phyloP scores from a whole-genome alignment of 352 stramenopile genomes.

The Phytophthora foliorum region DNA sequence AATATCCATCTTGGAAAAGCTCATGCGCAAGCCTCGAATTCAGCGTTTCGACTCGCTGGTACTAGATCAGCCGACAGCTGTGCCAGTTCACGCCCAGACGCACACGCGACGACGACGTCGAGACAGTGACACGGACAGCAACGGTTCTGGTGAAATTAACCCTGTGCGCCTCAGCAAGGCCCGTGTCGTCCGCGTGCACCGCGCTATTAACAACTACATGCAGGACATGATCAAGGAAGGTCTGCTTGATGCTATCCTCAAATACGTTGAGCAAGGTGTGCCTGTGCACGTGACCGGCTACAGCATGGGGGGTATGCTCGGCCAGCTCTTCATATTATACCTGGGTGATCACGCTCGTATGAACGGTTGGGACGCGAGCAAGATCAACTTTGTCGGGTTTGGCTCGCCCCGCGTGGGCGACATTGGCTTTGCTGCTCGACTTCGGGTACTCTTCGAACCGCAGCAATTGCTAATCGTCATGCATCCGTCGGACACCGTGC shows the following conservation, averaged over 20 bases:
- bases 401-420: slow-evolving; percentile 83
- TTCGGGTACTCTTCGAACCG: slow-evolving; percentile 80
- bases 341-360: slow-evolving; percentile 82
- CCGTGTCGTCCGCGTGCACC: slow-evolving; percentile 75
- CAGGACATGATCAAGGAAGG: slow-evolving; percentile 88
- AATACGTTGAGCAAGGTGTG: slow-evolving; percentile 77
- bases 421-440: slow-evolving; percentile 76
- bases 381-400: slow-evolving; percentile 90
- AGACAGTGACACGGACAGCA: slow-evolving; percentile 70
- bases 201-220: slow-evolving; percentile 85
- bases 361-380: slow-evolving; percentile 74
- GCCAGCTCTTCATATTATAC: slow-evolving; percentile 84
- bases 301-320: slow-evolving; percentile 88
- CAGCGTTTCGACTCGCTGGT: slow-evolving; percentile 80
- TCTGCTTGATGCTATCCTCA: slow-evolving; percentile 76
- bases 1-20: slow-evolving; percentile 80
- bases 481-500: slow-evolving; percentile 84
- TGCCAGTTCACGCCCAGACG: slow-evolving; percentile 66
- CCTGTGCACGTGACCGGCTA: slow-evolving; percentile 88
- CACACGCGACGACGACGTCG: slow-evolving; percentile 52
- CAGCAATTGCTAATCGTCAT: slow-evolving; percentile 88
- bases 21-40: slow-evolving; percentile 68
- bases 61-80: slow-evolving; percentile 60
- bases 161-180: slow-evolving; percentile 68
- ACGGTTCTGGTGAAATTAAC: slow-evolving; percentile 51